A percentile compares a stretch with the other conserved stretches of the same genome.
Conservation (phyloP, 208 protist genomes). For the Wallacemonas sp. region DNA sequence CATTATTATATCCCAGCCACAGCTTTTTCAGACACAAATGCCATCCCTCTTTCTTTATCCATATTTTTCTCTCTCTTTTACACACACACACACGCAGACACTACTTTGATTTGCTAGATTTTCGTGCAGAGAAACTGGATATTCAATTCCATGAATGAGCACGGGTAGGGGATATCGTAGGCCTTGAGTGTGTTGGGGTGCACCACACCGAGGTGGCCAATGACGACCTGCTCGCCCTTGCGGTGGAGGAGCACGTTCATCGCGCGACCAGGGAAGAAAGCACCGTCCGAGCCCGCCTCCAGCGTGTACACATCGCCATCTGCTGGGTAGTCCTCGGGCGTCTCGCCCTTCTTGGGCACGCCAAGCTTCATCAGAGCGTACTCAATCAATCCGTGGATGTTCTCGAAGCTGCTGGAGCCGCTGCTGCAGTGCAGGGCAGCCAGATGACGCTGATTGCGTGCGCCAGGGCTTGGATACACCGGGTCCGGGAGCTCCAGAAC, state of each 20-base stretch:
- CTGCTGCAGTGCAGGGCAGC: conserved; percentile 85
- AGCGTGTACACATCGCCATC: conserved; percentile 52
- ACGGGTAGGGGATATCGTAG: conserved; percentile 92
- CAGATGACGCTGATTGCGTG: conserved; percentile 88
- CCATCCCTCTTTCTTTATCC: no score
- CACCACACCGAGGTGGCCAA: conserved; percentile 85
- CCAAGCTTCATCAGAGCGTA: conserved; percentile 78
- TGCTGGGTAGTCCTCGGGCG: conserved; percentile 14
- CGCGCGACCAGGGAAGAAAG: conserved; percentile 90
- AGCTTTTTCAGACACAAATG: no score
- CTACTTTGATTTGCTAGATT: background rate
- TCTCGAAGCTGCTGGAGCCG: conserved; percentile 76
- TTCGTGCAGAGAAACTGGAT: conserved; percentile 73
- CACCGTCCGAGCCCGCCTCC: conserved; percentile 64
- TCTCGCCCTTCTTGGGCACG: conserved; percentile 33
- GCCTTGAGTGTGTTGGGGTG: conserved; percentile 92
- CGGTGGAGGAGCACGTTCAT: conserved; percentile 87
- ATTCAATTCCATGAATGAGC: conserved; percentile 94
- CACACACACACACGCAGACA: background rate
- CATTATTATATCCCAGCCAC: no score
- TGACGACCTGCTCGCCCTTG: conserved; percentile 42
- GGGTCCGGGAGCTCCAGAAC: conserved; percentile 58
- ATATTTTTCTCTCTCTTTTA: no score
- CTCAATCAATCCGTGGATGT: conserved; percentile 75
- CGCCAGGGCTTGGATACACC: conserved; percentile 75